phyloP scores from a whole-genome alignment of 495 filamentous ascomycete species.

The Viridothelium virens region DNA sequence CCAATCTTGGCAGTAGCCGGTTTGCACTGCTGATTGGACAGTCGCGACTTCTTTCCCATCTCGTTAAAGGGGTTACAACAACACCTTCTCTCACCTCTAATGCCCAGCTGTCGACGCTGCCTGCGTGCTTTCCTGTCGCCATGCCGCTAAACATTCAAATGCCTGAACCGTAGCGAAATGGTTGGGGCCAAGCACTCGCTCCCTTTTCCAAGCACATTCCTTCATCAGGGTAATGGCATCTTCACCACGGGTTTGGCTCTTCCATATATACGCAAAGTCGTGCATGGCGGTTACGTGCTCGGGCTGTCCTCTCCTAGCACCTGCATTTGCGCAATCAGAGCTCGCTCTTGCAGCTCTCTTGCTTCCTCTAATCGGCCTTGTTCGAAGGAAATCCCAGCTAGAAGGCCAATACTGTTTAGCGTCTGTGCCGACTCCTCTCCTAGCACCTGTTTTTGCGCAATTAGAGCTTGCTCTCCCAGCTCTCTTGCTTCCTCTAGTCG shows the following conservation, averaged over 20 bases:
- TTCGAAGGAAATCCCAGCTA: neutral
- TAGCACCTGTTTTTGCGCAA: conserved; percentile 8
- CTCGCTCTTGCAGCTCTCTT: conserved; percentile 13
- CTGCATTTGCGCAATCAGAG: conserved; percentile 1
- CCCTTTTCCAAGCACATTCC: neutral
- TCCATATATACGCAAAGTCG: neutral
- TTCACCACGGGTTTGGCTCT: neutral
- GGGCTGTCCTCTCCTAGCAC: conserved; percentile 16
- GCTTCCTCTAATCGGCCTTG: conserved; percentile 12
- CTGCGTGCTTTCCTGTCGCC: neutral
- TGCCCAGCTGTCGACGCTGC: neutral
- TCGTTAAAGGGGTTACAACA: neutral
- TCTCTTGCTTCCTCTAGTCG: conserved; percentile 8
- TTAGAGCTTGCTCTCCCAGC: conserved; percentile 3
- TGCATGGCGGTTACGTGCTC: conserved; percentile 16
- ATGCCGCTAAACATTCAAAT: neutral
- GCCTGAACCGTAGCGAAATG: conserved; percentile 10
- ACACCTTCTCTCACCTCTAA: neutral
- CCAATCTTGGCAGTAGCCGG: neutral
- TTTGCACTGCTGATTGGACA: neutral
- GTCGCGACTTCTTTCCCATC: neutral
- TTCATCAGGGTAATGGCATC: conserved; percentile 8
- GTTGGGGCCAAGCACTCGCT: conserved; percentile 9
- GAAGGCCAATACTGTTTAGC: too few species aligned
- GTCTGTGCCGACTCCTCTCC: too few species aligned